Evolutionary conservation across 2,329 filamentous ascomycete species (phyloP), one percentile per base, ranked within the genome.

Genomic region (Metarhizium album): DNA sequence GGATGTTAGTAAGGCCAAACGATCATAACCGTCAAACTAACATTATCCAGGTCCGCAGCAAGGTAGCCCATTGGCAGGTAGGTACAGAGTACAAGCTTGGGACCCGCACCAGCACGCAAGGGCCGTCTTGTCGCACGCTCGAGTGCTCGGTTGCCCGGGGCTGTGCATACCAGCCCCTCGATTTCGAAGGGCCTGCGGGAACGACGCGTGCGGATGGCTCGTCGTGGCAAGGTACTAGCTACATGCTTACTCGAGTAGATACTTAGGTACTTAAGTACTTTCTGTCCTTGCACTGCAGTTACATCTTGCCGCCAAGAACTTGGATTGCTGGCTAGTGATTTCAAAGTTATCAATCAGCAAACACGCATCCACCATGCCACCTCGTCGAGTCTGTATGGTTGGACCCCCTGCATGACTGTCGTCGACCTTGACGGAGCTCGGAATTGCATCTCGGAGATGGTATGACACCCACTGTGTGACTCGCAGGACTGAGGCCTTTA

Each of bases 301-400:
- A n/a, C n/a, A n/a, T n/a, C n/a, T n/a, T n/a, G n/a, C n/a, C n/a
- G n/a, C n/a, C n/a, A n/a, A n/a, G n/a, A n/a, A n/a, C n/a, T n/a
- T n/a, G n/a, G n/a, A 37, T 14, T 37, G 13, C 27, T 37, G 35
- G 35, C n/a, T 37, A 9, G n/a, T 52, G 50, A 56, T 50, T 42
- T 16, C 33, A 46, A 42, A 47, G 33, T 60, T 61, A 62, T 65
- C 62, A 64, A 64, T 64, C 61, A 66, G 62, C 60, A 63, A 60
- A 57, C 51, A 56, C 55, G 53, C 35, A 48, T 47, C 47, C 47
- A 48, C 53, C n/a, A n/a, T n/a, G n/a, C n/a, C n/a, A n/a, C n/a
- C n/a, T 52, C 56, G 50, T 54, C 55, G 53, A 46, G 54, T 58
- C 52, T 53, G 56, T 59, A 51, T 57, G 33, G 54, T n/a, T 48